Evolutionary conservation across 208 protist genomes (phyloP), one percentile per base, ranked within the genome.

Genomic region (Leishmania amazonensis): DNA sequence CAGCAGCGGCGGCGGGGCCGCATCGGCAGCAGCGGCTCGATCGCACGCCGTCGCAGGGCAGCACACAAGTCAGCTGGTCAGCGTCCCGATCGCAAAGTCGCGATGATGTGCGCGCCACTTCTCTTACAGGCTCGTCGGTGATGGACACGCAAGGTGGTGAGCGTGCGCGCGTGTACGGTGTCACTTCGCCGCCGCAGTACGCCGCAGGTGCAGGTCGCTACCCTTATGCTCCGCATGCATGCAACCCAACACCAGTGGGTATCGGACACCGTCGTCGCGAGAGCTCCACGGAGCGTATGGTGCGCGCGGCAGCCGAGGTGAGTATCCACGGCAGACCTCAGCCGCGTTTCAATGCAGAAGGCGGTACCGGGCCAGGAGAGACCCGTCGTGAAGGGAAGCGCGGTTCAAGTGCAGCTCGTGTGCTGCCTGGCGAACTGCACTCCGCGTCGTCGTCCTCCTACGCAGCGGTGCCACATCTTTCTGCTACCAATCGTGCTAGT

Each of bases 211-310:
- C 45, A 31, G 3, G 42, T 38, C 45, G 28, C 21, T 38, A 74
- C 70, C 45, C 70, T 31, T 35, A 7, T 7, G 9, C 42, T 35
- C 24, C 40, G 40, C 68, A 21, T 53, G 35, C 9, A 49, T 74
- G 19, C 42, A 15, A 40, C 73, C 51, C 49, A 51, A 4, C 21
- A 13, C 19, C 53, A 6, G 15, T 17, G 73, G 19, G 40, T 51
- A 74, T 28, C 28, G 51, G 17, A 51, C 17, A 3, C 51, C 8
- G 31, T 24, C 47, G 38, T 3, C 73, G 73, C 8, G 51, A 76
- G 24, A 60, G 62, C 54, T 76, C 75, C 1, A 40, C 49, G 45
- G 58, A 45, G 47, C 75, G 81, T 35, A 85, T 85, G 81, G 65
- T 68, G 7, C 70, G 70, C 35, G 81, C 71, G 1, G 81, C 81